Percentiles rank a stretch among this genome's conserved stretches.
phyloP scores from a whole-genome alignment of 306 rosid genomes.

The Vigna radiata region DNA sequence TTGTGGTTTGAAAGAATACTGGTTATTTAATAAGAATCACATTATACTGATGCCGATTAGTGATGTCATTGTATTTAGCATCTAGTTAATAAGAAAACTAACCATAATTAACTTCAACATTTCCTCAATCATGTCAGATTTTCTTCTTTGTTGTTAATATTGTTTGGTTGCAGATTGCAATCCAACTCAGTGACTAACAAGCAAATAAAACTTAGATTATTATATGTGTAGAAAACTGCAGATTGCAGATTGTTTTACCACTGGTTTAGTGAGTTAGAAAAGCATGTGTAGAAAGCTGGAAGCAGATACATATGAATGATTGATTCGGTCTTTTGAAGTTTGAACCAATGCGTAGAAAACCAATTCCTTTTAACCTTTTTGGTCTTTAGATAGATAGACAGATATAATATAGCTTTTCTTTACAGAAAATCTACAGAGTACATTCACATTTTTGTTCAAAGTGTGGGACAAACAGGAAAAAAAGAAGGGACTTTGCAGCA shows the following conservation, averaged over 20 bases:
- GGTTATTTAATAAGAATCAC: not conserved
- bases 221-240: not conserved
- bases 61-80: slow-evolving; percentile 28
- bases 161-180: not conserved
- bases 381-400: not conserved
- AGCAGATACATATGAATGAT: not conserved
- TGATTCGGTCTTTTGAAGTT: slow-evolving; percentile 11
- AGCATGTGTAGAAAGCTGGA: slow-evolving; percentile 21
- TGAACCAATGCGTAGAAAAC: not conserved
- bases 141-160: not conserved
- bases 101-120: not conserved
- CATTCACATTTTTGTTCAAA: no score
- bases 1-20: no score
- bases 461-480: no score
- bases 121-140: not conserved
- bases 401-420: not conserved
- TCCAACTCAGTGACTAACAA: not conserved
- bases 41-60: not conserved
- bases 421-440: slow-evolving; percentile 25
- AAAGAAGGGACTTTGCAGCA: no score
- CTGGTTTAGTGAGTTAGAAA: slow-evolving; percentile 6
- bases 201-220: not conserved
- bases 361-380: not conserved
- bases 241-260: not conserved
- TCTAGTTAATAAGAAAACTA: not conserved